Evolutionary conservation across 345 rosid species (phyloP).

Genomic region (Gossypium anomalum): DNA sequence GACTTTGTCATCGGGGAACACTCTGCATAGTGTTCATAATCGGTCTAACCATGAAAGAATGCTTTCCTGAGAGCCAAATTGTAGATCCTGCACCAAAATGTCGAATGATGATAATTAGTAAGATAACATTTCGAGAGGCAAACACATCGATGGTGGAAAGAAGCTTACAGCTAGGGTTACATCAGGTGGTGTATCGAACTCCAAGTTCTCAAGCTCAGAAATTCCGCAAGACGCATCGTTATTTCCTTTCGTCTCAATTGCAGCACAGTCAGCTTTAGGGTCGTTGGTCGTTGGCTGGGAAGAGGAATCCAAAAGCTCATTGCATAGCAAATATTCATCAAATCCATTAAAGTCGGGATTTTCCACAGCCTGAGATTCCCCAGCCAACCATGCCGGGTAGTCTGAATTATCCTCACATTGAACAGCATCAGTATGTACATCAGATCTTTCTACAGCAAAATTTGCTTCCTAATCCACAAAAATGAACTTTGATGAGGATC

Average conservation of each 20-base stretch:
- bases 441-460: conserved; percentile 28
- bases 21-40: conserved; percentile 29
- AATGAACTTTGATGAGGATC: background rate
- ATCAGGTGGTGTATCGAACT: conserved; percentile 74
- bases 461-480: conserved; percentile 34
- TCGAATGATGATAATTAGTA: background rate
- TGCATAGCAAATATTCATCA: conserved; percentile 48
- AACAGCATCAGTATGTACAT: conserved; percentile 11
- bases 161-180: conserved; percentile 52
- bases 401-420: conserved; percentile 25
- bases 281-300: conserved; percentile 23
- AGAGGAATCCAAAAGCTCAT: conserved; percentile 43
- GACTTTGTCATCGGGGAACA: background rate
- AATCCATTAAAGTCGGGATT: conserved; percentile 28
- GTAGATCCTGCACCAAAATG: conserved; percentile 41
- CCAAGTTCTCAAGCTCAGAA: conserved; percentile 66
- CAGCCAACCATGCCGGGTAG: conserved; percentile 44
- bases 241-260: conserved; percentile 22
- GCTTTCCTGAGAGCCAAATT: conserved; percentile 74
- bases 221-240: conserved; percentile 32
- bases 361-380: conserved; percentile 65
- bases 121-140: background rate
- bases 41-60: conserved; percentile 60
- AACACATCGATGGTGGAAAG: background rate
- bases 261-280: conserved; percentile 16